These are phyloP conservation scores for Mortierella sp. DNA, from an alignment of 371 early-diverging fungal species.

Conservation along the genomic window DNA sequence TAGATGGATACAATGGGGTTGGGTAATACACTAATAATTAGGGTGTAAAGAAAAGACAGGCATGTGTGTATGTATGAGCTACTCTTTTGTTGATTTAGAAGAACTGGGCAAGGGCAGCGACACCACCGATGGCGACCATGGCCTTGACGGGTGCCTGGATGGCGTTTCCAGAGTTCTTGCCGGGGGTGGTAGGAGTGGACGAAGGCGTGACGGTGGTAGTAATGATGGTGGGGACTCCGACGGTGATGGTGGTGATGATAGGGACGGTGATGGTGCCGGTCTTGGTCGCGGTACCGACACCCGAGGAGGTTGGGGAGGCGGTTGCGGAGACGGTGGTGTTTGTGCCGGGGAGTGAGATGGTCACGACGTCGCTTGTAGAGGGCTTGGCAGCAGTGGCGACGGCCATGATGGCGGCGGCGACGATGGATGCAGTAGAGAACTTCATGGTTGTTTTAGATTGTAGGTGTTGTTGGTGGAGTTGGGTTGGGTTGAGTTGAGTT, in stretches of 20 bases:
- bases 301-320: background rate
- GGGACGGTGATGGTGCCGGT: conserved; percentile 8
- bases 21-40: conserved; percentile 1
- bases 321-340: background rate
- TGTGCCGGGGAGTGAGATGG: background rate
- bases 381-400: conserved; percentile 16
- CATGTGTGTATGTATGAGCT: no score
- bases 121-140: conserved; percentile 36
- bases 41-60: background rate
- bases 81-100: conserved; percentile 18
- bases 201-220: conserved; percentile 4
- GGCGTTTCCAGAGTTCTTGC: conserved; percentile 17
- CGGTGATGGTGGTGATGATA: background rate
- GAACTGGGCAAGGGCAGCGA: conserved; percentile 43
- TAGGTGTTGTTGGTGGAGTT: background rate
- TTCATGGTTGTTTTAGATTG: conserved; percentile 21
- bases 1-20: background rate
- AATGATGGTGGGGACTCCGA: background rate
- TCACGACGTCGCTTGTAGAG: background rate
- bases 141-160: conserved; percentile 25
- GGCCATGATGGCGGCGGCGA: conserved; percentile 21
- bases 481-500: background rate
- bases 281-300: background rate
- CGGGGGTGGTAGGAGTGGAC: background rate
- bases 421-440: conserved; percentile 14